These are phyloP conservation scores for Passiflora organensis DNA, from an alignment of 345 rosid species.

Conservation along the genomic window DNA sequence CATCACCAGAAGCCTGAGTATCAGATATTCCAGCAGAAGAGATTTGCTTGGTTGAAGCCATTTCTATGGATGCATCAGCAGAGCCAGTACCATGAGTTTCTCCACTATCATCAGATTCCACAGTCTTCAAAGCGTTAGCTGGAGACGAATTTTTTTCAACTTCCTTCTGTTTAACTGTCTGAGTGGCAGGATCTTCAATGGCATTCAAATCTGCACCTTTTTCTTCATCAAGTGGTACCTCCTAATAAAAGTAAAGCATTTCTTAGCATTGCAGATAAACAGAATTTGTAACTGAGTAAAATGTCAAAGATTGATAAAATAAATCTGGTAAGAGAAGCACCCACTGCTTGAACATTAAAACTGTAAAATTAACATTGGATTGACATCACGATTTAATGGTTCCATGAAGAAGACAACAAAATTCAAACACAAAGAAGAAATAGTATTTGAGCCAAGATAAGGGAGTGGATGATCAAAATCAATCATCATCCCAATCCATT, in stretches of 20 bases:
- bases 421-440: no score
- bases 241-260: constrained; percentile 32
- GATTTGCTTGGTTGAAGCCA: constrained; percentile 29
- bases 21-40: constrained; percentile 37
- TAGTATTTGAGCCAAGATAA: no score
- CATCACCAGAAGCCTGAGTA: constrained; percentile 42
- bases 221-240: constrained; percentile 28
- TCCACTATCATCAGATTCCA: constrained; percentile 25
- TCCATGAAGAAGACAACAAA: no score
- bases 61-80: constrained; percentile 33
- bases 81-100: constrained; percentile 23
- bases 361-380: no score
- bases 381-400: no score
- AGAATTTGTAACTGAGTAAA: background rate
- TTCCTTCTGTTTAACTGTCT: constrained; percentile 28
- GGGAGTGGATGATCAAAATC: no score
- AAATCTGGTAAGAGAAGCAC: background rate
- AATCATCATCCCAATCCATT: background rate
- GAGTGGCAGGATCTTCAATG: constrained; percentile 24
- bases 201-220: constrained; percentile 30
- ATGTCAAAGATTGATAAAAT: background rate
- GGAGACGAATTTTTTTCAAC: constrained; percentile 27
- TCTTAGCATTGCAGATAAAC: constrained; percentile 11
- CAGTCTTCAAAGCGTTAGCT: constrained; percentile 20
- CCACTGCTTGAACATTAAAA: background rate